Percentiles rank a stretch among this genome's conserved stretches.
These are phyloP conservation scores for Vitellaria paradoxa DNA, from an alignment of 179 eudicot species.

Conservation along the genomic window DNA sequence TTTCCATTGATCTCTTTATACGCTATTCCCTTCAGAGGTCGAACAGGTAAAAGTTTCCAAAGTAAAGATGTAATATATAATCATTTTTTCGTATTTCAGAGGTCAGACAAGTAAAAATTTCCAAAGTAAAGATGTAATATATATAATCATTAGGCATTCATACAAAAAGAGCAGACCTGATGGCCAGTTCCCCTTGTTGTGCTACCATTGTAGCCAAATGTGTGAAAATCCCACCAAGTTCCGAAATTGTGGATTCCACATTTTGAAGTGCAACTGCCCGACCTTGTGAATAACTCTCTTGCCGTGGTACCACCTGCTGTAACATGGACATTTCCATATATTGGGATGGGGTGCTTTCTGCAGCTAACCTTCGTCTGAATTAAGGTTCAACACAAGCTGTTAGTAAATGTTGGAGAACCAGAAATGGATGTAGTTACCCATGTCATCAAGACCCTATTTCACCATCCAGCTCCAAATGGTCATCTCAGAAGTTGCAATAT, in stretches of 20 bases:
- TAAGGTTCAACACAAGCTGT: conserved; percentile 20
- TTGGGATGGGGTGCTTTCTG: conserved; percentile 48
- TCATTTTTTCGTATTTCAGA: background rate
- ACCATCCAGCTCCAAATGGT: background rate
- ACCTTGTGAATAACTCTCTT: conserved; percentile 53
- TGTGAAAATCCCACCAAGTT: conserved; percentile 79
- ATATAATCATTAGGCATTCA: conserved; percentile 7
- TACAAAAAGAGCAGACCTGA: conserved; percentile 49
- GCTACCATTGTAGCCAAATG: conserved; percentile 88
- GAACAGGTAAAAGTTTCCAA: background rate
- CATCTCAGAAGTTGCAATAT: background rate
- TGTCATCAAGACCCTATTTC: background rate
- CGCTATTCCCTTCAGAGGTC: no score
- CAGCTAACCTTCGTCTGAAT: conserved; percentile 64
- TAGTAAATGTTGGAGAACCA: background rate
- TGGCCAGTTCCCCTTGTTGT: conserved; percentile 86
- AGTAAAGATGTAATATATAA: conserved; percentile 1
- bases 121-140: background rate
- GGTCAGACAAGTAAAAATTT: background rate
- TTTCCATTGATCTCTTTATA: no score
- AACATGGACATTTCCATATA: conserved; percentile 69
- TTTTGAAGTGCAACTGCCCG: conserved; percentile 77
- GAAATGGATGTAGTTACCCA: background rate
- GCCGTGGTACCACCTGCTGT: conserved; percentile 74
- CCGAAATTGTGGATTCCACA: conserved; percentile 86